Conservation (phyloP, 2,329 filamentous ascomycete species). For the Stagonosporopsis rhizophila region DNA sequence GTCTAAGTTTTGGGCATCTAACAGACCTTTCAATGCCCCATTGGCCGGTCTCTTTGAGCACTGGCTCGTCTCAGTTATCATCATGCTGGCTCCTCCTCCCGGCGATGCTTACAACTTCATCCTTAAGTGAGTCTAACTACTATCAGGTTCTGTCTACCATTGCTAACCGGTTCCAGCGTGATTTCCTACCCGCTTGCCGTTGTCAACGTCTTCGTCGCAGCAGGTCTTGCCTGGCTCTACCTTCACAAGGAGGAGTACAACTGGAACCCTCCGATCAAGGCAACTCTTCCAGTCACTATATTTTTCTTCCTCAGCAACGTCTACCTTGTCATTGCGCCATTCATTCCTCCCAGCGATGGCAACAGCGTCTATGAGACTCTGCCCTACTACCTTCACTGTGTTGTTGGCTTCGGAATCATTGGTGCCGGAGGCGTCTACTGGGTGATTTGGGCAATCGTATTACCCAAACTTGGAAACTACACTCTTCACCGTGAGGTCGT, state of each 20-base stretch:
- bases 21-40: constrained; percentile 68
- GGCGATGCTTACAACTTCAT: constrained; percentile 72
- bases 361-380: constrained; percentile 61
- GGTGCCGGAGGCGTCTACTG: constrained; percentile 60
- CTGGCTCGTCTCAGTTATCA: constrained; percentile 69
- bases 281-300: constrained; percentile 57
- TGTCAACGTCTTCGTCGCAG: constrained; percentile 60
- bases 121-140: constrained; percentile 47
- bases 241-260: constrained; percentile 50
- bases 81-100: constrained; percentile 71
- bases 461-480: constrained; percentile 54
- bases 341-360: constrained; percentile 57
- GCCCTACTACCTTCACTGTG: constrained; percentile 62
- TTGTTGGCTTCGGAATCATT: constrained; percentile 61
- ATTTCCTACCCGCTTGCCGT: constrained; percentile 71
- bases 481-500: constrained; percentile 46
- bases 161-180: constrained; percentile 52
- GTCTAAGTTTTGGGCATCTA: constrained; percentile 68
- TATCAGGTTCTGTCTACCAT: neutral
- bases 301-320: constrained; percentile 63
- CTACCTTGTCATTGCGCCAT: constrained; percentile 61
- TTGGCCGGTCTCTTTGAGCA: constrained; percentile 68
- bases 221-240: constrained; percentile 59
- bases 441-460: constrained; percentile 58
- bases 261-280: constrained; percentile 59